Evolutionary conservation across 1,284 basidiomycete genomes (phyloP).

Genomic region (Trichosporon asahii): DNA sequence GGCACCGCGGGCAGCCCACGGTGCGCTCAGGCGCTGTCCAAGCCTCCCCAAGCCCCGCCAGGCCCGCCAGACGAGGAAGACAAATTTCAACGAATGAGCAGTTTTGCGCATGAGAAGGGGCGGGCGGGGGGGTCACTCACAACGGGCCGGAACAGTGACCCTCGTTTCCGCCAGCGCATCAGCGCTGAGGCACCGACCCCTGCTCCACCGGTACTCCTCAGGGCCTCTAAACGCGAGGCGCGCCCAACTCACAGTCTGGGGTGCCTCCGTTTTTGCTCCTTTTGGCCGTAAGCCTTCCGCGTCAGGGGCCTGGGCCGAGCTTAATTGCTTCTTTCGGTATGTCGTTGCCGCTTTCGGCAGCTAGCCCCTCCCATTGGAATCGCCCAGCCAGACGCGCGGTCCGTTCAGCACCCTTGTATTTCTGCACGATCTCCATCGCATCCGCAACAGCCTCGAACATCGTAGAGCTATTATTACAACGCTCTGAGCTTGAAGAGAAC

Average conservation of each 20-base stretch:
- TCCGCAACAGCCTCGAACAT: background rate
- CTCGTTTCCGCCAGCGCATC: background rate
- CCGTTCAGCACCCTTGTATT: background rate
- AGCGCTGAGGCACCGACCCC: background rate
- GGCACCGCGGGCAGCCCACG: background rate
- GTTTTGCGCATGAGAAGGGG: background rate
- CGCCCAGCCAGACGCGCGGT: background rate
- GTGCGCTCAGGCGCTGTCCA: background rate
- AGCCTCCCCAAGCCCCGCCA: background rate
- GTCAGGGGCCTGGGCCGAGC: conserved; percentile 2
- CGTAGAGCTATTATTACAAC: background rate
- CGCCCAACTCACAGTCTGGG: background rate
- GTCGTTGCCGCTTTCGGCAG: background rate
- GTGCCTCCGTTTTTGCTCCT: background rate
- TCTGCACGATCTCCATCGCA: background rate
- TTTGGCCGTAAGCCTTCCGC: background rate
- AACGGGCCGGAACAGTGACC: background rate
- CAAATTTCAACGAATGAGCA: background rate
- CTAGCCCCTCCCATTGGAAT: background rate
- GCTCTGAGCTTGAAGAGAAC: background rate
- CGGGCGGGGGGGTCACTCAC: background rate
- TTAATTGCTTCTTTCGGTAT: background rate
- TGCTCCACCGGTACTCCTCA: background rate
- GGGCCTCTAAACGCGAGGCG: background rate
- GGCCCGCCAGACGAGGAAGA: background rate